Evolutionary conservation across 768 basidiomycete species (phyloP).

Genomic region (Lentinula detonsa): DNA sequence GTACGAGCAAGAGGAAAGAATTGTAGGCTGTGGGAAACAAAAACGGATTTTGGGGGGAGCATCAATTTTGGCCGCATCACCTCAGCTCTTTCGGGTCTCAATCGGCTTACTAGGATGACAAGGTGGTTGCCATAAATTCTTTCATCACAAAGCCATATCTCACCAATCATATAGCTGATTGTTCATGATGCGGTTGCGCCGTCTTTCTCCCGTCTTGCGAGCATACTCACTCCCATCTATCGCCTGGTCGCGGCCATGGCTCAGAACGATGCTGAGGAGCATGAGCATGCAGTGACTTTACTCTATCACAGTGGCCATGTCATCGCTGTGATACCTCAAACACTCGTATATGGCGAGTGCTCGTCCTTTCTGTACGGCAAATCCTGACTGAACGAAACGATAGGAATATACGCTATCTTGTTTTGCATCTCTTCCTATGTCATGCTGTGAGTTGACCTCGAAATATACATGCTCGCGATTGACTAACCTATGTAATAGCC

Average conservation of each 20-base stretch:
- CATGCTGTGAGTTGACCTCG: neutral
- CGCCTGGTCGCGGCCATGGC: neutral
- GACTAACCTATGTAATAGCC: neutral
- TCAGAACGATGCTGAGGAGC: neutral
- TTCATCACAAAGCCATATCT: too few species aligned
- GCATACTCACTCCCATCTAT: neutral
- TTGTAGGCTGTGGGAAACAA: too few species aligned
- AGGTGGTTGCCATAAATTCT: too few species aligned
- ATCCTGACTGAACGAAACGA: neutral
- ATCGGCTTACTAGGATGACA: too few species aligned
- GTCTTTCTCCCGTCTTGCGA: neutral
- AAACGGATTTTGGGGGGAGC: too few species aligned
- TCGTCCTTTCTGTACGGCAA: neutral
- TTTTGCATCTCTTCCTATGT: neutral
- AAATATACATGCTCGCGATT: neutral
- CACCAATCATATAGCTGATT: neutral
- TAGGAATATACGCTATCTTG: conserved; percentile 4
- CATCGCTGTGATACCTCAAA: conserved; percentile 3
- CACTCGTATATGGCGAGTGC: neutral
- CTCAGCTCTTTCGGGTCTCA: too few species aligned
- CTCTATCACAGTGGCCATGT: conserved; percentile 5
- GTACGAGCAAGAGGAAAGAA: too few species aligned
- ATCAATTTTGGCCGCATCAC: too few species aligned
- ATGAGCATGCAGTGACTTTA: neutral
- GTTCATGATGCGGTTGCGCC: neutral